Conservation (phyloP, 805 yeast genomes). For the Schwanniomyces yamadae region DNA sequence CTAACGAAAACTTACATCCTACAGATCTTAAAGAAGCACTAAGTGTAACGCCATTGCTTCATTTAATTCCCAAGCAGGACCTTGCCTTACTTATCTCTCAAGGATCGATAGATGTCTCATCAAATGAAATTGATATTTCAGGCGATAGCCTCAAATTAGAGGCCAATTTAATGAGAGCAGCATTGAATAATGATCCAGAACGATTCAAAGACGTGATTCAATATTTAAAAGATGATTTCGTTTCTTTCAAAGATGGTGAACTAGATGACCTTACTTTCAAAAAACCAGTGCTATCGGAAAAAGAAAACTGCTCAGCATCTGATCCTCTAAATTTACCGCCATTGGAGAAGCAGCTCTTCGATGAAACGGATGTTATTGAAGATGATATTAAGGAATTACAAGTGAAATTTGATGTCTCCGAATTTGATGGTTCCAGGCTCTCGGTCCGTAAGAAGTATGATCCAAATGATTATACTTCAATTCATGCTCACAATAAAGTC, state of each 20-base stretch:
- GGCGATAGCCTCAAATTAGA: conserved; percentile 4
- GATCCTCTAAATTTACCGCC: conserved; percentile 10
- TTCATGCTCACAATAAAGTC: conserved; percentile 5
- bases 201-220: conserved; percentile 11
- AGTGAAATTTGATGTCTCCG: conserved; percentile 7
- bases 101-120: conserved; percentile 9
- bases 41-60: conserved; percentile 25
- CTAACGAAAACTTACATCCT: conserved; percentile 11
- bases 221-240: conserved; percentile 18
- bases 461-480: conserved; percentile 10
- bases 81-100: conserved; percentile 16
- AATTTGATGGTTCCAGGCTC: conserved; percentile 15
- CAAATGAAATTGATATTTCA: conserved; percentile 6
- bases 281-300: conserved; percentile 20
- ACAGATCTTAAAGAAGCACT: conserved; percentile 22
- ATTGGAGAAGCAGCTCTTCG: conserved; percentile 13
- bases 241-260: conserved; percentile 22
- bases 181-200: conserved; percentile 12
- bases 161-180: conserved; percentile 8
- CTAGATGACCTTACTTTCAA: conserved; percentile 32
- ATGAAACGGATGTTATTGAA: conserved; percentile 8
- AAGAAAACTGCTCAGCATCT: neutral
- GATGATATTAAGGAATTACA: conserved; percentile 12
- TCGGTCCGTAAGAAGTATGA: conserved; percentile 23
- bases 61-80: conserved; percentile 28